Conservation (phyloP, 345 rosid species). For the Hirschfeldia incana region DNA sequence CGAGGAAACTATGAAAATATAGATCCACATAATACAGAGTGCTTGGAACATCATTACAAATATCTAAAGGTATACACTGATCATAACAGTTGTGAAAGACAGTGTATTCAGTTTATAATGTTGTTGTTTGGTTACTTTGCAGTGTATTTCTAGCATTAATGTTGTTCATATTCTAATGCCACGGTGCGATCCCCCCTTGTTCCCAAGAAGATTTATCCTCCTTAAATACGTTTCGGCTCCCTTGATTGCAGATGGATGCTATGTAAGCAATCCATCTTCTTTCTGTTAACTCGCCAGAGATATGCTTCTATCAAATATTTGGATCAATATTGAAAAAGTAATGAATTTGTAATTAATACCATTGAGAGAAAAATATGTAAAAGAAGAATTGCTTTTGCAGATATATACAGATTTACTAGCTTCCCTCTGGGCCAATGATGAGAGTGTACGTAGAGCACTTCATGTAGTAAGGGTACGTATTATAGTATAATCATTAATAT, state of each 20-base stretch:
- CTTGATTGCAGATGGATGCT: neutral
- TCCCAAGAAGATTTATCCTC: neutral
- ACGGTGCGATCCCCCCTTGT: neutral
- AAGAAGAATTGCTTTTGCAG: neutral
- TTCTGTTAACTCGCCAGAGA: neutral
- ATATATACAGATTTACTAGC: neutral
- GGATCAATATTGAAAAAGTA: neutral
- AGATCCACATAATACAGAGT: constrained; percentile 12
- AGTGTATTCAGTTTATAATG: neutral
- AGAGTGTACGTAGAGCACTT: neutral
- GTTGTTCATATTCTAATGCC: neutral
- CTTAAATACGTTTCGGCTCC: neutral
- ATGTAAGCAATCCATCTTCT: neutral
- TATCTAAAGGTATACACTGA: neutral
- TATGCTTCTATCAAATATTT: neutral
- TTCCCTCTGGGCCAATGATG: neutral
- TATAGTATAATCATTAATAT: neutral
- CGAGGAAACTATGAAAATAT: neutral
- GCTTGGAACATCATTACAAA: neutral
- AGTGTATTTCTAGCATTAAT: neutral
- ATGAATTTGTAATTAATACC: neutral
- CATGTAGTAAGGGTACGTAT: neutral
- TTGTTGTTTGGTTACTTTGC: neutral
- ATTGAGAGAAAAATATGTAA: neutral
- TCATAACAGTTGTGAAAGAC: neutral